Conservation (phyloP, 2,329 filamentous ascomycete species). For the Mollisia scopiformis region DNA sequence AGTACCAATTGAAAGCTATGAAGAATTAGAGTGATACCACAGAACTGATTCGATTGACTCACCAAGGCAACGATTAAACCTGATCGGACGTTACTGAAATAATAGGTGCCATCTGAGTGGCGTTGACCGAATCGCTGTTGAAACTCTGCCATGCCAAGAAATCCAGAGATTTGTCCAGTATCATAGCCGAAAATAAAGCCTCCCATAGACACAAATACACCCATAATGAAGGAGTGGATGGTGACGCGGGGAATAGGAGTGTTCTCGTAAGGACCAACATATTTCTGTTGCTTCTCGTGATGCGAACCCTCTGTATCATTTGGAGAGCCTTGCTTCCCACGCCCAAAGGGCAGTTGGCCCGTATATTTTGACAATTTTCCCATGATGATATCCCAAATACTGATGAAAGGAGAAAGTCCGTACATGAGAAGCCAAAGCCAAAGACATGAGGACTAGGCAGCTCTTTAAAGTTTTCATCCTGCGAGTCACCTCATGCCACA, state of each 20-base stretch:
- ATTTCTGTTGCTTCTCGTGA: slow-evolving; percentile 17
- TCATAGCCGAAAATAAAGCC: slow-evolving; percentile 63
- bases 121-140: slow-evolving; percentile 53
- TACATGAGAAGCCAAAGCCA: background rate
- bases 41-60: slow-evolving; percentile 44
- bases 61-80: slow-evolving; percentile 58
- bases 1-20: slow-evolving; percentile 71
- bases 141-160: slow-evolving; percentile 59
- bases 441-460: background rate
- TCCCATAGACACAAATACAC: slow-evolving; percentile 30
- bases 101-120: slow-evolving; percentile 35
- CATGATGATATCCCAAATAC: slow-evolving; percentile 15
- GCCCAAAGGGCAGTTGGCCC: slow-evolving; percentile 12
- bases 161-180: slow-evolving; percentile 63
- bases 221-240: slow-evolving; percentile 28
- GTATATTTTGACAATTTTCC: slow-evolving; percentile 18
- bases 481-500: background rate
- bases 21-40: slow-evolving; percentile 47
- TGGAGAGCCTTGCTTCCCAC: background rate
- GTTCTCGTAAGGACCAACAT: slow-evolving; percentile 21
- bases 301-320: slow-evolving; percentile 20
- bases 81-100: slow-evolving; percentile 60
- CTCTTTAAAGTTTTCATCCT: background rate
- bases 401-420: slow-evolving; percentile 4
- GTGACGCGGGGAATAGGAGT: slow-evolving; percentile 22